Evolutionary conservation across 441 rosid species (phyloP).

Genomic region (Gossypium schwendimanii): DNA sequence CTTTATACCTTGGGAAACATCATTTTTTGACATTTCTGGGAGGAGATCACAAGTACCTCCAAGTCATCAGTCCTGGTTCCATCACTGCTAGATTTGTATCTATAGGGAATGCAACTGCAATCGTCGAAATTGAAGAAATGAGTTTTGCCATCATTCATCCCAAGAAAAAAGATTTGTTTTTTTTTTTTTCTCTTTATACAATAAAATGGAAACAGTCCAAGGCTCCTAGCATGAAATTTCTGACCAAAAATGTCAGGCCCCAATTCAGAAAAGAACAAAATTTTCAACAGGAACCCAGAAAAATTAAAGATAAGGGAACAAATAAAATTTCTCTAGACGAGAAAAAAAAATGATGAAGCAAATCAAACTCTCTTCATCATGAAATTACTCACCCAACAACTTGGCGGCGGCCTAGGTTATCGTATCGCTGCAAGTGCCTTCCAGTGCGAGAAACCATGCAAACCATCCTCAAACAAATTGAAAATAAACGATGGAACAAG

Average conservation of each 20-base stretch:
- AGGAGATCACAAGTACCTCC: constrained; percentile 73
- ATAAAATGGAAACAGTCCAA: background rate
- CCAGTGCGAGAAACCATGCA: constrained; percentile 75
- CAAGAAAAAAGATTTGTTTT: background rate
- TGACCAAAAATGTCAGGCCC: background rate
- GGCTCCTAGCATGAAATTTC: background rate
- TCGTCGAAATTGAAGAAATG: constrained; percentile 9
- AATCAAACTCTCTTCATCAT: background rate
- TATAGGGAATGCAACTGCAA: constrained; percentile 79
- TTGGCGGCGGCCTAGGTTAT: constrained; percentile 69
- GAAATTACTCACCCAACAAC: constrained; percentile 63
- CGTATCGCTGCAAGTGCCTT: constrained; percentile 67
- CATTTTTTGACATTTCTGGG: constrained; percentile 71
- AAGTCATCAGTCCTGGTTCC: constrained; percentile 38
- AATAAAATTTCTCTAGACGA: background rate
- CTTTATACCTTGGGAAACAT: constrained; percentile 78
- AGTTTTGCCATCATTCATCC: background rate
- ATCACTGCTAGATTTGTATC: constrained; percentile 37
- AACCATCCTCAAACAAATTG: constrained; percentile 23
- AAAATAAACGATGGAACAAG: background rate
- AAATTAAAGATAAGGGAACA: background rate
- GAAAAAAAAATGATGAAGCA: too few relatives aligned
- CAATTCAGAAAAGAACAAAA: background rate
- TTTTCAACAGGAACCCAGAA: background rate
- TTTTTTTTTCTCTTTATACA: background rate